Conservation (phyloP, 2,329 filamentous ascomycete species). For the Calonectria henricotiae region DNA sequence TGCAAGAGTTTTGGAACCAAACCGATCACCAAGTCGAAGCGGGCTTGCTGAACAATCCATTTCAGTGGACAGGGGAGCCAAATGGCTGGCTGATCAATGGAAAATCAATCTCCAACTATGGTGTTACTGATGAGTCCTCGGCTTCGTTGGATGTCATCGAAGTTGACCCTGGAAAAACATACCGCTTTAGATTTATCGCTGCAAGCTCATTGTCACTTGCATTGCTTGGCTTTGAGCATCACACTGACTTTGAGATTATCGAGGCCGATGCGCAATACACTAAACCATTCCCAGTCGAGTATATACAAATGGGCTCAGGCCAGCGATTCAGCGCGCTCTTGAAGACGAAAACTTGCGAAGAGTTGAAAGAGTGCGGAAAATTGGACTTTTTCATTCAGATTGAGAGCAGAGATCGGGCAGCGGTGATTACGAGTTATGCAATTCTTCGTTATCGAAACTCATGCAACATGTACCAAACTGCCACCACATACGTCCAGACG, state of each 20-base stretch:
- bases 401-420: slow-evolving; percentile 3
- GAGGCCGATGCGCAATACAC: slow-evolving; percentile 18
- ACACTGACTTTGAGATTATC: slow-evolving; percentile 8
- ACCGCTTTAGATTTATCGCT: slow-evolving; percentile 7
- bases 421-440: neutral
- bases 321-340: slow-evolving; percentile 5
- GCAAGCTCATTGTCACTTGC: neutral
- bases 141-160: slow-evolving; percentile 3
- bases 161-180: neutral
- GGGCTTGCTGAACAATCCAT: neutral
- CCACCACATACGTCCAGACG: neutral
- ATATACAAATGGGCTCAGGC: slow-evolving; percentile 3
- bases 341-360: neutral
- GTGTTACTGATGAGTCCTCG: neutral
- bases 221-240: neutral
- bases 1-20: slow-evolving; percentile 17
- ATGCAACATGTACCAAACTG: neutral
- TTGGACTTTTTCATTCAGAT: slow-evolving; percentile 19
- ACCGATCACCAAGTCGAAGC: slow-evolving; percentile 8
- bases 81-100: slow-evolving; percentile 16
- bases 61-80: neutral
- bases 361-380: neutral
- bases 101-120: slow-evolving; percentile 1
- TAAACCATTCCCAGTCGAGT: neutral
- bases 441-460: slow-evolving; percentile 3